phyloP scores from a whole-genome alignment of 495 filamentous ascomycete species.

The Penicillium fimorum region DNA sequence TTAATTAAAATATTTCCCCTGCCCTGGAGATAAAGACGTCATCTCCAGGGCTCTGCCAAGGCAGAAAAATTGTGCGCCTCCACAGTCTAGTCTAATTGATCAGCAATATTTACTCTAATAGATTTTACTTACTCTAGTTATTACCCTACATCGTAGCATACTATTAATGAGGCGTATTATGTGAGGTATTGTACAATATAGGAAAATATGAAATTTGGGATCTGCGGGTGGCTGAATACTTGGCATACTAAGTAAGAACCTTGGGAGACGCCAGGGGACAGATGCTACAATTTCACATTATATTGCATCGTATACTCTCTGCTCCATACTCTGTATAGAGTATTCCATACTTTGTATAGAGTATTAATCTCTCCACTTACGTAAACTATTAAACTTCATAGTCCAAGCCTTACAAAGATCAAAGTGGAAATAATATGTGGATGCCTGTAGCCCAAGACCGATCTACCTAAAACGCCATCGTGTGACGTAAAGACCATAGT shows the following conservation, averaged over 20 bases:
- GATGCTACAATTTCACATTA: no score
- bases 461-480: slow-evolving; percentile 20
- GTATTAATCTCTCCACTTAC: not conserved
- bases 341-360: no score
- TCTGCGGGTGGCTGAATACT: slow-evolving; percentile 8
- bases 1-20: not conserved
- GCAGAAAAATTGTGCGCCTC: slow-evolving; percentile 3
- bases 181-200: no score
- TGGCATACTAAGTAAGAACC: not conserved
- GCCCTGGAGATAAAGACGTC: slow-evolving; percentile 6
- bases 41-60: slow-evolving; percentile 20
- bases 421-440: not conserved
- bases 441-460: not conserved
- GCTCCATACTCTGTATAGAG: no score
- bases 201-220: no score
- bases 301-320: no score
- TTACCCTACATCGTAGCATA: no score
- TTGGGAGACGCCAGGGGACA: no score
- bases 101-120: not conserved
- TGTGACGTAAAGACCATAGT: slow-evolving; percentile 1
- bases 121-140: not conserved
- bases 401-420: not conserved
- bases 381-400: not conserved
- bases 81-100: not conserved
- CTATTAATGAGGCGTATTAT: no score